These are phyloP conservation scores for Cladosporium halotolerans DNA, from an alignment of 2,329 filamentous ascomycete genomes.

Conservation along the genomic window DNA sequence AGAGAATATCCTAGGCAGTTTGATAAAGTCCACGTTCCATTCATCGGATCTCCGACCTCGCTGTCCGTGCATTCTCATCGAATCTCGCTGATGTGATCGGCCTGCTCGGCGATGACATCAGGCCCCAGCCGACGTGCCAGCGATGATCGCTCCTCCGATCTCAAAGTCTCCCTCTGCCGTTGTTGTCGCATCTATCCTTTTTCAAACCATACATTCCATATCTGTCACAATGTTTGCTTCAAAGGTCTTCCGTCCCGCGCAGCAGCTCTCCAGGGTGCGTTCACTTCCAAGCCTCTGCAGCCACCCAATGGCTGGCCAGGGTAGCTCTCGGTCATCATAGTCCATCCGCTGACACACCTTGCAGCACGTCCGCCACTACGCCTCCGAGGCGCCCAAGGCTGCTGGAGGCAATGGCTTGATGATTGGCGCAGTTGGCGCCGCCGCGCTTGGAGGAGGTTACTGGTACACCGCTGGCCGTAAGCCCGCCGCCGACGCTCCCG, in stretches of 20 bases:
- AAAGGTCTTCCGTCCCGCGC: constrained; percentile 38
- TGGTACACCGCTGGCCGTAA: constrained; percentile 37
- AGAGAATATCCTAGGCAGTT: too few relatives aligned
- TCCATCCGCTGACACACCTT: constrained; percentile 16
- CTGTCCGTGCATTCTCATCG: neutral
- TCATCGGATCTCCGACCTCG: neutral
- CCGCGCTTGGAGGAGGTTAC: constrained; percentile 53
- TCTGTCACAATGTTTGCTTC: constrained; percentile 36
- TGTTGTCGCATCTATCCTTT: neutral
- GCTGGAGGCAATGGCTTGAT: constrained; percentile 56
- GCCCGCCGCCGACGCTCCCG: constrained; percentile 24
- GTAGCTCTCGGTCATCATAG: neutral
- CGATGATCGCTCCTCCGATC: neutral
- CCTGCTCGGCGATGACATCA: neutral
- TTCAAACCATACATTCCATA: neutral
- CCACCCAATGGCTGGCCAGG: constrained; percentile 6
- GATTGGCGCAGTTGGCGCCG: constrained; percentile 55
- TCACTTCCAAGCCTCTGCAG: constrained; percentile 7
- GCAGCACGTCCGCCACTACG: constrained; percentile 65
- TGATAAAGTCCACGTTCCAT: too few relatives aligned
- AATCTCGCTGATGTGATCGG: neutral
- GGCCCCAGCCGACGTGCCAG: neutral
- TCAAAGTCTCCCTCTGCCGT: neutral
- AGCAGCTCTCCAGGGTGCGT: constrained; percentile 30
- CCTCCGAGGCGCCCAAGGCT: constrained; percentile 51